phyloP scores from a whole-genome alignment of 306 rosid species.

The Sicyos edulis region DNA sequence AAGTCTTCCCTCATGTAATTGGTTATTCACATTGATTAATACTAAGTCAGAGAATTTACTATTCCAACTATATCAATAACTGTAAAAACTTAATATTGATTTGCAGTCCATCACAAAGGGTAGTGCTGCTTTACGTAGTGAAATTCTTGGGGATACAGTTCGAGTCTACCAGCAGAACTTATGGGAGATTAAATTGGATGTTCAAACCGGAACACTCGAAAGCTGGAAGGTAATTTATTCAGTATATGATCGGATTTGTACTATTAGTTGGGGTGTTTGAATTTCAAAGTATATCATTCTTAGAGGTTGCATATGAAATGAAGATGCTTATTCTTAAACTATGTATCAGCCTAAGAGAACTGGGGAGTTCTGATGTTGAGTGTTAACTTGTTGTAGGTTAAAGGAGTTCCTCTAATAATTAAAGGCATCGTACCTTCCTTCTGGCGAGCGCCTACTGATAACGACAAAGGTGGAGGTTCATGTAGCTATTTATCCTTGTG shows the following conservation, averaged over 20 bases:
- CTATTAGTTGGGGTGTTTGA: background rate
- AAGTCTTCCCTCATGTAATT: conserved; percentile 49
- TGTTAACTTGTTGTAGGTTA: conserved; percentile 41
- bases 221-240: conserved; percentile 71
- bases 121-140: conserved; percentile 35
- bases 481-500: conserved; percentile 62
- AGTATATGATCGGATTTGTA: conserved; percentile 1
- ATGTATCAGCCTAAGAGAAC: conserved; percentile 2
- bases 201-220: conserved; percentile 61
- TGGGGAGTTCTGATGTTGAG: conserved; percentile 17
- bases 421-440: conserved; percentile 78
- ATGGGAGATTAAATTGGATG: conserved; percentile 69
- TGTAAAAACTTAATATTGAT: conserved; percentile 18
- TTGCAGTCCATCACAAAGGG: conserved; percentile 51
- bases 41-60: conserved; percentile 14
- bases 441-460: conserved; percentile 91
- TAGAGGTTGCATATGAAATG: conserved; percentile 3
- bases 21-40: conserved; percentile 7
- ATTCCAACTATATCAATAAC: conserved; percentile 14
- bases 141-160: conserved; percentile 48
- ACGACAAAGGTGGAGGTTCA: conserved; percentile 75
- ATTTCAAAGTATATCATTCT: background rate
- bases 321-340: background rate
- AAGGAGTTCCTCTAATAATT: conserved; percentile 55
- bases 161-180: conserved; percentile 44